Evolutionary conservation across 495 filamentous ascomycete species (phyloP).

Genomic region (Rusavskia elegans): DNA sequence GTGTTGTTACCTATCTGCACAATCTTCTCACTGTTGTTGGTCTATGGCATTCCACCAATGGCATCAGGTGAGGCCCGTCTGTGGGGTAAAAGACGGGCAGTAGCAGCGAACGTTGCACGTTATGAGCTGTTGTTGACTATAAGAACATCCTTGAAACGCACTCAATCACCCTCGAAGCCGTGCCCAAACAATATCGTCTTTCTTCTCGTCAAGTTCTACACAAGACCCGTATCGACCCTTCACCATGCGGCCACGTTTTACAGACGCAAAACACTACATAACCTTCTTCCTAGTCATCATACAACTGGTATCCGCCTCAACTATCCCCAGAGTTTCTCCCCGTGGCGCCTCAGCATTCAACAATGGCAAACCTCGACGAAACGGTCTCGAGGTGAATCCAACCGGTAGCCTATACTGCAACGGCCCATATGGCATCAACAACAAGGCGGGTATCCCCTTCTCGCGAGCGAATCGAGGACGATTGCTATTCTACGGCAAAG

Average conservation of each 20-base stretch:
- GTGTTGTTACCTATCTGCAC: background rate
- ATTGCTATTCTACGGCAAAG: constrained; percentile 1
- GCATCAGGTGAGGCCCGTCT: background rate
- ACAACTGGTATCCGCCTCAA: background rate
- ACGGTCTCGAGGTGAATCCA: background rate
- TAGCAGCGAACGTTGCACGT: background rate
- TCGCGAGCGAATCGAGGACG: constrained; percentile 2
- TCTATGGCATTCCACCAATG: background rate
- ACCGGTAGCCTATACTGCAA: background rate
- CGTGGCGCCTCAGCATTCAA: background rate
- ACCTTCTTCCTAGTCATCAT: background rate
- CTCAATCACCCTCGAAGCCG: background rate
- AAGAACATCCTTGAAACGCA: background rate
- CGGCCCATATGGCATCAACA: constrained; percentile 1
- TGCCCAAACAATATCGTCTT: background rate
- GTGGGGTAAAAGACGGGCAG: background rate
- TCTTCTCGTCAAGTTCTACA: background rate
- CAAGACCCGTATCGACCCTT: background rate
- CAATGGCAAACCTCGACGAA: background rate
- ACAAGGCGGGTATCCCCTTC: background rate
- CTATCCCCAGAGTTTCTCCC: background rate
- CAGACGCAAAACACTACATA: background rate
- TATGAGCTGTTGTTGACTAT: background rate
- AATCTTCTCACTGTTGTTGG: background rate
- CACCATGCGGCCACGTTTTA: background rate